phyloP scores from a whole-genome alignment of 305 asterid species.

The Ajuga reptans region DNA sequence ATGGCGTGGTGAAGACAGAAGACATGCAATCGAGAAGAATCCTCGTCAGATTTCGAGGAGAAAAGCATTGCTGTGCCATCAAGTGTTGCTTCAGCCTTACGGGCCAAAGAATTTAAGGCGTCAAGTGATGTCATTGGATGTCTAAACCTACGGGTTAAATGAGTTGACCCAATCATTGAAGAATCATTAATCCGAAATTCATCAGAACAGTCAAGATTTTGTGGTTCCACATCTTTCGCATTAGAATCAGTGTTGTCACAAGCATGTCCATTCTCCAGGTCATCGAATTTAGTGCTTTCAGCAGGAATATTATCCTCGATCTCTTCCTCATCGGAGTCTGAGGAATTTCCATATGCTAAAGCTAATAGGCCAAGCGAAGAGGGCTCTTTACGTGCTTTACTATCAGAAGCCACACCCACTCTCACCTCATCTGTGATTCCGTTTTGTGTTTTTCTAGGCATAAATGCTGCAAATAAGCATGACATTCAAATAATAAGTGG shows the following conservation, averaged over 20 bases:
- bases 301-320: conserved; percentile 36
- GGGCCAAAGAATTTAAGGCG: conserved; percentile 28
- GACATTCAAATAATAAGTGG: conserved; percentile 9
- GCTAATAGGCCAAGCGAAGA: conserved; percentile 89
- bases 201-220: conserved; percentile 30
- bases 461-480: conserved; percentile 35
- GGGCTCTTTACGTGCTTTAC: conserved; percentile 33
- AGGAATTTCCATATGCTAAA: conserved; percentile 67
- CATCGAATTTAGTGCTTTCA: conserved; percentile 26
- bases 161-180: conserved; percentile 34
- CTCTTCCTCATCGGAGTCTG: conserved; percentile 75
- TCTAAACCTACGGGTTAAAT: conserved; percentile 31
- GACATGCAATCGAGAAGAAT: conserved; percentile 85
- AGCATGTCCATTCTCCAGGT: conserved; percentile 24
- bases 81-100: conserved; percentile 31
- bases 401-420: conserved; percentile 32
- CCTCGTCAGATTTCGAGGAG: conserved; percentile 58
- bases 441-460: conserved; percentile 32
- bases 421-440: conserved; percentile 33
- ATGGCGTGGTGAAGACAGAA: conserved; percentile 95
- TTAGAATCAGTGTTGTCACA: conserved; percentile 29
- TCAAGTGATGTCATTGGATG: conserved; percentile 32
- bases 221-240: conserved; percentile 29
- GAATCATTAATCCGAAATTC: conserved; percentile 27
- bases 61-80: conserved; percentile 30